phyloP scores from a whole-genome alignment of 106 monocot genomes.

The Platanthera zijinensis region DNA sequence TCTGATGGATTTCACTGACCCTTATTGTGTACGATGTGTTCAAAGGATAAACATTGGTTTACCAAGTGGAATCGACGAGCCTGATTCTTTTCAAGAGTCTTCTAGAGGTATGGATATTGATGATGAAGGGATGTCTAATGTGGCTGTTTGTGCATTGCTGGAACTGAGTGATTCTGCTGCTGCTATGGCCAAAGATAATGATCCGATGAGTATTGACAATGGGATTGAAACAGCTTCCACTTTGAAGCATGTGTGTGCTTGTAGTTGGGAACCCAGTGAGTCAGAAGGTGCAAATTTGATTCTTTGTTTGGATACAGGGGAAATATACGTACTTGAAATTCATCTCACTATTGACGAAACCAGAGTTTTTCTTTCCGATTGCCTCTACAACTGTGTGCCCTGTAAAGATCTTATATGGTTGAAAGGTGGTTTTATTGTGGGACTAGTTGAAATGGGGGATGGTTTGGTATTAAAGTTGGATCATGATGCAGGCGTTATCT shows the following conservation, averaged over 20 bases:
- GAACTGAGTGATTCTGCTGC: constrained; percentile 60
- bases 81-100: constrained; percentile 45
- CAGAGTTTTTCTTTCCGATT: constrained; percentile 41
- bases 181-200: constrained; percentile 39
- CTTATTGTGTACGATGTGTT: constrained; percentile 39
- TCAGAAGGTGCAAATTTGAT: constrained; percentile 50
- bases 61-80: constrained; percentile 41
- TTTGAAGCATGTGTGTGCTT: constrained; percentile 52
- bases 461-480: constrained; percentile 75
- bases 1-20: constrained; percentile 76
- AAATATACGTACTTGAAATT: constrained; percentile 61
- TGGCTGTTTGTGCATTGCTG: constrained; percentile 77
- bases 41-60: constrained; percentile 45
- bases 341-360: constrained; percentile 33
- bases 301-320: constrained; percentile 75
- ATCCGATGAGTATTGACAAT: constrained; percentile 76
- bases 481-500: constrained; percentile 40
- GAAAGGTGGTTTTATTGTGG: constrained; percentile 48
- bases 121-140: constrained; percentile 77
- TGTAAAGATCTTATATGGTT: constrained; percentile 75
- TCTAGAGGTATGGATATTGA: constrained; percentile 49
- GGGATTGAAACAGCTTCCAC: constrained; percentile 18
- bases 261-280: constrained; percentile 68
- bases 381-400: constrained; percentile 51
- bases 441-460: constrained; percentile 92